A percentile compares a stretch with the other conserved stretches of the same genome.
These are phyloP conservation scores for Pisolithus microcarpus DNA, from an alignment of 768 basidiomycete species.

Conservation along the genomic window DNA sequence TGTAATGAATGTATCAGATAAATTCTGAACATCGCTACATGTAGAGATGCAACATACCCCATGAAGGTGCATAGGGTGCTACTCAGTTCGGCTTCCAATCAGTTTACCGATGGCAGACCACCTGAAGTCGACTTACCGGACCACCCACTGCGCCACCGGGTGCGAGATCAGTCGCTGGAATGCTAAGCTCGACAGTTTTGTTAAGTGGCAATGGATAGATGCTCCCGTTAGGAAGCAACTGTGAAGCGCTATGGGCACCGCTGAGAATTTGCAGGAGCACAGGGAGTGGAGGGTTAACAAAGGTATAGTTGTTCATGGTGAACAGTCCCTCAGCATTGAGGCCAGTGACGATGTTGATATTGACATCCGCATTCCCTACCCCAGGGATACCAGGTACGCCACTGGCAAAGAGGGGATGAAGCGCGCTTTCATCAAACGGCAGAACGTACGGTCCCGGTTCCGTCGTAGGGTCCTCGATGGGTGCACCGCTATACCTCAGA, in stretches of 20 bases:
- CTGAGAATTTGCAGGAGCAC: conserved; percentile 46
- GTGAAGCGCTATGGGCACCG: conserved; percentile 34
- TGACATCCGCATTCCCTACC: conserved; percentile 29
- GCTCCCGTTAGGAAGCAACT: conserved; percentile 18
- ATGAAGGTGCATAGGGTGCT: conserved; percentile 28
- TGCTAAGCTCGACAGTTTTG: conserved; percentile 10
- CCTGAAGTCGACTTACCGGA: not conserved
- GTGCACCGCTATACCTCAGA: conserved; percentile 33
- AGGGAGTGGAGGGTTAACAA: conserved; percentile 33
- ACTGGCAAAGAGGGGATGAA: conserved; percentile 24
- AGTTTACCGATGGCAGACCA: not conserved
- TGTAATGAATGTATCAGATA: not conserved
- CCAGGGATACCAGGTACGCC: conserved; percentile 27
- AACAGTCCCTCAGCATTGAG: conserved; percentile 7
- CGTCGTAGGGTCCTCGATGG: conserved; percentile 29
- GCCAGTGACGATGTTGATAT: conserved; percentile 16
- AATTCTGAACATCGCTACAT: not conserved
- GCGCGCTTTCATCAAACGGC: conserved; percentile 27
- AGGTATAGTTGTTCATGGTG: conserved; percentile 16
- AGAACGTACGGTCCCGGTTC: conserved; percentile 6
- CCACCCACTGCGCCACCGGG: not conserved
- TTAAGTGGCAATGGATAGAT: conserved; percentile 4
- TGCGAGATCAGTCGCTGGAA: not conserved
- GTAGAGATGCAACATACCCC: conserved; percentile 16
- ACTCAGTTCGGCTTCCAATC: not conserved